Percentiles rank a stretch among this genome's conserved stretches.
Conservation (phyloP, 345 rosid genomes). For the Salix caprea region DNA sequence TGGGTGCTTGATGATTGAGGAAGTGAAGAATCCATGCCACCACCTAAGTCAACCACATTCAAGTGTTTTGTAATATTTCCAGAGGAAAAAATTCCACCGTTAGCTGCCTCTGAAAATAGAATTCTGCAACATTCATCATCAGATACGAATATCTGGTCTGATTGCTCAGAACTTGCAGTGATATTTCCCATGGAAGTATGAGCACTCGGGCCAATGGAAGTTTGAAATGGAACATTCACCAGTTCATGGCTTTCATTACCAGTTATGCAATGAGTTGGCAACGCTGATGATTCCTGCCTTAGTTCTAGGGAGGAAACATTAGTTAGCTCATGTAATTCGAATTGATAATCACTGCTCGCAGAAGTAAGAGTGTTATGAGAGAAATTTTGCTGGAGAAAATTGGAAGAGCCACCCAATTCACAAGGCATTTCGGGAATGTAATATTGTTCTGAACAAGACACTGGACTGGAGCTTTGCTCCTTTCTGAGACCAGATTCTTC, state of each 20-base stretch:
- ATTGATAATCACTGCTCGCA: slow-evolving; percentile 39
- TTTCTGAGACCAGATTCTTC: slow-evolving; percentile 45
- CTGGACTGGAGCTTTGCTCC: slow-evolving; percentile 55
- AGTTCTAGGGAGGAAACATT: slow-evolving; percentile 45
- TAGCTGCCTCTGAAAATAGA: slow-evolving; percentile 60
- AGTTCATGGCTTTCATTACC: slow-evolving; percentile 41
- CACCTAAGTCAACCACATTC: slow-evolving; percentile 34
- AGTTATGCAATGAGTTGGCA: slow-evolving; percentile 38
- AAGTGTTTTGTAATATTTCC: slow-evolving; percentile 37
- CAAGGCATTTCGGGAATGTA: slow-evolving; percentile 52
- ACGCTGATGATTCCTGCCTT: slow-evolving; percentile 43
- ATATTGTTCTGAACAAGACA: slow-evolving; percentile 55
- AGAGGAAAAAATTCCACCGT: slow-evolving; percentile 35
- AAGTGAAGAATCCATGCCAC: slow-evolving; percentile 27
- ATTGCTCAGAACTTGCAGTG: slow-evolving; percentile 30
- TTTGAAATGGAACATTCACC: slow-evolving; percentile 40
- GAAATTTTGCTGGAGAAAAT: slow-evolving; percentile 39
- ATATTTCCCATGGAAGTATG: slow-evolving; percentile 43
- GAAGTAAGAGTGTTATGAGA: slow-evolving; percentile 37
- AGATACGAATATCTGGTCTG: slow-evolving; percentile 55
- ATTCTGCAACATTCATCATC: slow-evolving; percentile 87
- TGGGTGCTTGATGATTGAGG: slow-evolving; percentile 36
- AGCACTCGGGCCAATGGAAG: slow-evolving; percentile 37
- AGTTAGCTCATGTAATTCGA: slow-evolving; percentile 40
- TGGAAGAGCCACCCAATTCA: slow-evolving; percentile 53